Evolutionary conservation across 495 filamentous ascomycete species (phyloP), one percentile per base, ranked within the genome.

Genomic region (Aspergillus sclerotioniger): DNA sequence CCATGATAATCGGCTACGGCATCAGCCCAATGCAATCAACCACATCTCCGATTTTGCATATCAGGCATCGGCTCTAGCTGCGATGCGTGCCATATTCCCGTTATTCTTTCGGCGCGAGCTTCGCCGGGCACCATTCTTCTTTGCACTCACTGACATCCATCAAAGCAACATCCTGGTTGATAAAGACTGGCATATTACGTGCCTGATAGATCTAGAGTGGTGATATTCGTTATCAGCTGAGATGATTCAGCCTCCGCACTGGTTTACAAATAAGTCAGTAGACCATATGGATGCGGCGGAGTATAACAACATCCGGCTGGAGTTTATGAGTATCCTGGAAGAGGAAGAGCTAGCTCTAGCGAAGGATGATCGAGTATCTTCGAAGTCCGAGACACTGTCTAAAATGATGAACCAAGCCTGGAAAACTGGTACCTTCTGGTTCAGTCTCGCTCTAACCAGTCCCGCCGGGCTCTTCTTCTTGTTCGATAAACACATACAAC

Each of bases 21-120:
- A 69, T 62, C 70, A 75, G 48, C 72, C 69, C 31, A 72, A 70
- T 59, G 63, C 69, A 20, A 37, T 71, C 32, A 67, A 68, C 33
- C 45, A 67, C 56, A 19, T 58, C 20, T 60, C 56, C 16, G 72
- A 75, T 53, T 62, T 58, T 57, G 44, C 37, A 35, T 67, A 63
- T 39, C 71, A 73, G 56, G 54, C 63, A 54, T 66, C 70, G 45
- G 60, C 53, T 13, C 51, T 66, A 33, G 57, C 62, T 48, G 54
- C 58, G 33, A 68, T 71, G 63, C 62, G 70, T 53, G 59, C 61
- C 2, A 43, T 70, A 25, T 67, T 48, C 35, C 54, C 51, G 39
- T 63, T 63, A 31, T 65, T 68, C 45, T 64, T 70, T 45, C 10
- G 60, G 20, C 61, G 56, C 20, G 61, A 68, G n/a, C 45, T 66